A percentile compares a stretch with the other conserved stretches of the same genome.
Conservation (phyloP, 208 protist species). For the Naegleria fowleri region DNA sequence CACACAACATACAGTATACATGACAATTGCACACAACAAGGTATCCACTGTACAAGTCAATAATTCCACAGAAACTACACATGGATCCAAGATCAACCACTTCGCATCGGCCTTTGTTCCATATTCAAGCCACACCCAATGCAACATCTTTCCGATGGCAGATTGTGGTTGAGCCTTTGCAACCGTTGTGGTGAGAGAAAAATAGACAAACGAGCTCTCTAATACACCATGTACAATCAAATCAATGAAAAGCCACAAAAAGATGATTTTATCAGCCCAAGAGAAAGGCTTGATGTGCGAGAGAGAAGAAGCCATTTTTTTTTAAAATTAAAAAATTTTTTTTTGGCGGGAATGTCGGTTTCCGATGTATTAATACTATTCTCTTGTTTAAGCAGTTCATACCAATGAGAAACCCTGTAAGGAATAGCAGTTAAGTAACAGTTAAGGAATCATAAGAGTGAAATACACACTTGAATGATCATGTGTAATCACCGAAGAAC, state of each 20-base stretch:
- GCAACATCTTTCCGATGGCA: neutral
- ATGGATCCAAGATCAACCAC: neutral
- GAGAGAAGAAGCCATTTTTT: too few relatives aligned
- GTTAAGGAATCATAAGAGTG: too few relatives aligned
- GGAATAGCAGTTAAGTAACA: too few relatives aligned
- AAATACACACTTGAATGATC: too few relatives aligned
- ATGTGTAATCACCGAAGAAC: too few relatives aligned
- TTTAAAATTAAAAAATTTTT: too few relatives aligned
- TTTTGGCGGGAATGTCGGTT: too few relatives aligned
- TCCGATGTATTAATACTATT: too few relatives aligned
- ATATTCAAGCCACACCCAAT: neutral
- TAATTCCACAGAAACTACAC: neutral
- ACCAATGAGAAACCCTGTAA: too few relatives aligned
- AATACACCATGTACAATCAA: neutral
- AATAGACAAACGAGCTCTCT: neutral
- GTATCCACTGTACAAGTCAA: neutral
- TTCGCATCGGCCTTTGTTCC: neutral
- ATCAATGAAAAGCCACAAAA: neutral
- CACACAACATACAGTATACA: neutral
- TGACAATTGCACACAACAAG: neutral
- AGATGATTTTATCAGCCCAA: neutral
- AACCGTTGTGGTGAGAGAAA: neutral
- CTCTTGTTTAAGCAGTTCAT: too few relatives aligned
- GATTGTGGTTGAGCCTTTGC: neutral
- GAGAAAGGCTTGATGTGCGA: too few relatives aligned